Percentiles rank a stretch among this genome's conserved stretches.
Conservation (phyloP, 768 basidiomycete species). For the Russula sp. region DNA sequence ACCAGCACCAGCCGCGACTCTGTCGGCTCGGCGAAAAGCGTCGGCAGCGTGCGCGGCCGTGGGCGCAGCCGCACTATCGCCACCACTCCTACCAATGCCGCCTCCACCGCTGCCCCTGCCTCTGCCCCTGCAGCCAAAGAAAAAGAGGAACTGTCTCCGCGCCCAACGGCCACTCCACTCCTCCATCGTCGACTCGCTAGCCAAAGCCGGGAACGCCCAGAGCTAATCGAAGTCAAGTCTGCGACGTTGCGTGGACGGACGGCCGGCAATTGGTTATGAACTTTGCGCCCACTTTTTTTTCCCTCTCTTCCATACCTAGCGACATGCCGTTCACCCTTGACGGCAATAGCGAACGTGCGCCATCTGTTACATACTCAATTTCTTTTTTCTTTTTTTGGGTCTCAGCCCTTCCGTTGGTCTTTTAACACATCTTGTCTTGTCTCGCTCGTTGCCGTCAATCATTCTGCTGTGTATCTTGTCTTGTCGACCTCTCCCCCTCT, state of each 20-base stretch:
- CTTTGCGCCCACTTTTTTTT: too few relatives aligned
- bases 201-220: conserved; percentile 15
- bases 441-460: background rate
- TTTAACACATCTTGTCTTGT: background rate
- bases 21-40: conserved; percentile 10
- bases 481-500: background rate
- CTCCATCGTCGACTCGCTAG: conserved; percentile 12
- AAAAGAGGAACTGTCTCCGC: background rate
- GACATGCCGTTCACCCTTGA: background rate
- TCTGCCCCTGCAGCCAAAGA: background rate
- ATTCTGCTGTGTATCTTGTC: background rate
- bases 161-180: background rate
- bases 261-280: conserved; percentile 13
- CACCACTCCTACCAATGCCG: background rate
- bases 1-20: conserved; percentile 20
- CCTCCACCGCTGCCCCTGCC: too few relatives aligned
- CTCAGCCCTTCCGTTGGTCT: background rate
- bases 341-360: background rate
- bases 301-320: background rate
- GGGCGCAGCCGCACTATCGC: background rate
- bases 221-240: conserved; percentile 12
- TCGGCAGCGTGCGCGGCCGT: conserved; percentile 7
- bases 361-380: background rate
- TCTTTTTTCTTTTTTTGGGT: background rate
- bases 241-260: conserved; percentile 7